Evolutionary conservation across 306 rosid genomes (phyloP), one percentile per base, ranked within the genome.

Genomic region (Hippophae gyantsensis): DNA sequence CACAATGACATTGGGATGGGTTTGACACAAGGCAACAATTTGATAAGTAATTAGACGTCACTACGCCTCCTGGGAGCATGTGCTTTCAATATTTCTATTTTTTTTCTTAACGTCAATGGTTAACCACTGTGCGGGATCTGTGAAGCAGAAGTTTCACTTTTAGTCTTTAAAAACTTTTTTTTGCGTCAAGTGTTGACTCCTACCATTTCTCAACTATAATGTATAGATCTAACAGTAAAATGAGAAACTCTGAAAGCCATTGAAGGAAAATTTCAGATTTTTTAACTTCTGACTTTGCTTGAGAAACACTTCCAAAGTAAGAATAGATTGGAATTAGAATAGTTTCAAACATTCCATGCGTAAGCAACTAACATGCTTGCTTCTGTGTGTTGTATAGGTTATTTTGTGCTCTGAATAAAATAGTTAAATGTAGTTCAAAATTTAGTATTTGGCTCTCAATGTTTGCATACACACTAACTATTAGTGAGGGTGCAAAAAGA

Each of bases 1-100:
- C 97, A 42, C 87, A 78, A 48, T 75, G 97, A 68, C 78, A 65
- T 76, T 90, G 97, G 97, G 87, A 87, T 74, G 84, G 94, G 62
- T 62, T 79, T 64, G 89, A 82, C 73, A 69, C 62, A 54, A 60
- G 55, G 13, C 79, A 79, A 67, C 79, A 72, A 68, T 57, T 60
- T 64, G 89, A 83, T 66, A 78, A 72, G 95, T 80, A 72, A 79
- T 81, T 60, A 40, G 54, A 66, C 42, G n/a, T 48, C 49, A 12
- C 55, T 12, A 43, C 38, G 13, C 44, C 47, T 52, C 9, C 42
- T 5, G 18, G 8, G 43, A 56, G 43, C 18, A 46, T 67, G 69
- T 66, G 48, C 47, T 60, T 61, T 52, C 53, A 63, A 42, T 41
- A 7, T 23, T 26, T 58, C 14, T 6, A 42, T n/a, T 12, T 14